Conservation (phyloP, 176 grass and related monocot genomes). For the Lolium rigidum region DNA sequence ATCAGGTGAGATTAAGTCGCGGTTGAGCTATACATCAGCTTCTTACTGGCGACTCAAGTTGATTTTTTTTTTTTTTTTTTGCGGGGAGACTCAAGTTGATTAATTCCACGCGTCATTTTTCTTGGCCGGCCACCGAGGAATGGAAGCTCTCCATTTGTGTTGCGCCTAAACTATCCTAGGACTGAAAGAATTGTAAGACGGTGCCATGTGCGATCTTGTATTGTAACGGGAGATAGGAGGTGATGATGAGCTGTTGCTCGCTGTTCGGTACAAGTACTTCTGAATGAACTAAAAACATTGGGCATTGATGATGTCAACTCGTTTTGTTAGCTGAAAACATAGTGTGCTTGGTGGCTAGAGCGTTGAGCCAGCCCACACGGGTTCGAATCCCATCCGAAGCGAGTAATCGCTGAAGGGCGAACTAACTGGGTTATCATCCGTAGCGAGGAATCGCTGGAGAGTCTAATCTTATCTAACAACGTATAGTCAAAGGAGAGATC, state of each 20-base stretch:
- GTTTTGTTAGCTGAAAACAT: background rate
- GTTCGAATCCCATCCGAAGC: no score
- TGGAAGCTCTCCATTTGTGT: constrained; percentile 10
- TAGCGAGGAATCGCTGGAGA: no score
- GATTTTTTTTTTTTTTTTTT: no score
- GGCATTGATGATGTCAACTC: background rate
- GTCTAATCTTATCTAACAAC: no score
- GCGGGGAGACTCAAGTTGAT: background rate
- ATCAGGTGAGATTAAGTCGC: constrained; percentile 33
- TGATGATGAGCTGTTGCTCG: background rate
- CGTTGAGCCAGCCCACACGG: no score
- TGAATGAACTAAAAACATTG: background rate
- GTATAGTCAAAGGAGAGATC: no score
- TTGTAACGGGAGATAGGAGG: background rate
- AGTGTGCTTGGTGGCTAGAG: no score
- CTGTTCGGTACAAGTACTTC: no score
- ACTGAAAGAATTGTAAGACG: background rate
- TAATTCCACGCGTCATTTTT: background rate
- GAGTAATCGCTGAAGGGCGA: no score
- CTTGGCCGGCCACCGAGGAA: background rate
- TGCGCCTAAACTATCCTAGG: background rate
- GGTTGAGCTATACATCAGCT: background rate
- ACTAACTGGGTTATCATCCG: no score
- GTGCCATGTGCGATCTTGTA: constrained; percentile 34
- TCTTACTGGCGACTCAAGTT: background rate